phyloP scores from a whole-genome alignment of 768 basidiomycete species.

The Xerocomellus dryophilus region DNA sequence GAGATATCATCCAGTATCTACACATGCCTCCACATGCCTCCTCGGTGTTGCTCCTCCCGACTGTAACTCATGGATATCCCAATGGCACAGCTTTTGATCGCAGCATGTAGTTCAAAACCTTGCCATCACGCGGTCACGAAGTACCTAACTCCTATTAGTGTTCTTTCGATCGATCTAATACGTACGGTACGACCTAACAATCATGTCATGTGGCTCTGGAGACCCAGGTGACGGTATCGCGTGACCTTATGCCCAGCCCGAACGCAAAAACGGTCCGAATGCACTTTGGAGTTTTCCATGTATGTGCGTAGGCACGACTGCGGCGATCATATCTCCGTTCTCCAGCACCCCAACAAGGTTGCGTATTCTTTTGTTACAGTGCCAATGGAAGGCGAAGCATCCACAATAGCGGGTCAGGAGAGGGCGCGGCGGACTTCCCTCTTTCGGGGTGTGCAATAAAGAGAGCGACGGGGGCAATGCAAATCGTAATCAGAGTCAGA shows the following conservation, averaged over 20 bases:
- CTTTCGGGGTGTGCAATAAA: background rate
- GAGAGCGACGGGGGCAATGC: slow-evolving; percentile 3
- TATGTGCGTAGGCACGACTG: slow-evolving; percentile 5
- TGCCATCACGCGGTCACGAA: background rate
- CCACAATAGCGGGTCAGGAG: slow-evolving; percentile 9
- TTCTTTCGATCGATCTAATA: slow-evolving; percentile 2
- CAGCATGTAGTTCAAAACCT: background rate
- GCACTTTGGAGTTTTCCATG: slow-evolving; percentile 1
- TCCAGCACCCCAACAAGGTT: background rate
- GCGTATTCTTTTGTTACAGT: slow-evolving; percentile 6
- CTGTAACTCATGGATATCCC: background rate
- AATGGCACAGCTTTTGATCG: slow-evolving; percentile 2
- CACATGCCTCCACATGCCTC: background rate
- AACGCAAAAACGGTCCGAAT: slow-evolving; percentile 4
- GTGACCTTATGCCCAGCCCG: slow-evolving; percentile 5
- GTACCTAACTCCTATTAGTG: slow-evolving; percentile 6
- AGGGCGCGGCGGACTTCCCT: slow-evolving; percentile 7
- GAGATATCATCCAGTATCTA: background rate
- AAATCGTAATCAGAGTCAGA: background rate
- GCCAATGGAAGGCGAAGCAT: slow-evolving; percentile 13
- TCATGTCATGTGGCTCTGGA: slow-evolving; percentile 5
- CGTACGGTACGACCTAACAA: background rate
- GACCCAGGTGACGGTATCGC: background rate
- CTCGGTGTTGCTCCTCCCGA: background rate
- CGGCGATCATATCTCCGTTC: slow-evolving; percentile 14